Evolutionary conservation across 768 basidiomycete genomes (phyloP), one percentile per base, ranked within the genome.

Genomic region (Pleurotus platypus): DNA sequence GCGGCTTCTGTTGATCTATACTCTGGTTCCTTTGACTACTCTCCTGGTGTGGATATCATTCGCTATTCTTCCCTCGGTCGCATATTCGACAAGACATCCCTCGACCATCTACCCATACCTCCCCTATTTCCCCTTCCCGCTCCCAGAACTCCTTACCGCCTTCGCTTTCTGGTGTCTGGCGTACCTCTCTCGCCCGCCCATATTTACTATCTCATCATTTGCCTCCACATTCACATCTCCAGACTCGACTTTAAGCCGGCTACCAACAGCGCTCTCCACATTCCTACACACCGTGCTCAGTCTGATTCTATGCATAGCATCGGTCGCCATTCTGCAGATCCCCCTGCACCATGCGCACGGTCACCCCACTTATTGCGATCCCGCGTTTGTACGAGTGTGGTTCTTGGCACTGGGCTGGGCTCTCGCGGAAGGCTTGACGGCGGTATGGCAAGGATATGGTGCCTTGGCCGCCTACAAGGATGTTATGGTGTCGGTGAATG

Each of bases 381-480:
- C 73, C 1, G 80, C 82, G 3, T 93, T 93, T 72, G 67, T 70
- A 18, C 77, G 82, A 27, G 81, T 88, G 3, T 92, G 90, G 89
- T 90, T 86, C 85, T 71, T 90, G 38, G 86, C 87, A 2, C 73
- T 92, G 2, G 87, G 88, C 0, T 90, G 86, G 86, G 86, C 88
- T 11, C 70, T 80, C 5, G 86, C 84, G 3, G 91, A 90, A 61
- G 85, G 85, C 4, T 60, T 79, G 18, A 82, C 84, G 1, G 81
- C 83, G 4, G 76, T 92, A 51, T 72, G 74, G 54, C 90, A 92
- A 66, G 89, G 88, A 7, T 93, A 90, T 64, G 80, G 80, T 48
- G 81, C 82, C 26, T 78, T 92, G 42, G 70, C 74, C 11, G 71
- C 88, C 6, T 93, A 92, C 68, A 76, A 79, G 47, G 86, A 87